Evolutionary conservation across 306 rosid species (phyloP).

Genomic region (Castanea crenata): DNA sequence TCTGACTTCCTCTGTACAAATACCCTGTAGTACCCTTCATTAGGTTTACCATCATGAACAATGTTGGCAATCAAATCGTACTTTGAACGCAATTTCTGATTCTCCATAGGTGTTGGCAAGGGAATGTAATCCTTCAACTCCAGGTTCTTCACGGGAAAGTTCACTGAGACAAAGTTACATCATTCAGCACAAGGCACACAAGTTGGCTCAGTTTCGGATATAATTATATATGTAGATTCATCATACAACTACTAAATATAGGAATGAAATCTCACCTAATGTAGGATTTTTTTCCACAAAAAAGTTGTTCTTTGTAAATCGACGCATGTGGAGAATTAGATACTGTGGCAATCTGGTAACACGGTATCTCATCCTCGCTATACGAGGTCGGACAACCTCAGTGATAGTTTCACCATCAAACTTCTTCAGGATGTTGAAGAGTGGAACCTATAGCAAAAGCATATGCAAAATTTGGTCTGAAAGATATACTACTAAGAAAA

Average conservation of each 20-base stretch:
- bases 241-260: neutral
- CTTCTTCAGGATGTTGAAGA: constrained; percentile 90
- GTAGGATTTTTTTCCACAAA: constrained; percentile 99
- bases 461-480: constrained; percentile 1
- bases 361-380: constrained; percentile 88
- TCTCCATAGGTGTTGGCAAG: constrained; percentile 74
- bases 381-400: constrained; percentile 90
- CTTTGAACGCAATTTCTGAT: constrained; percentile 67
- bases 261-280: constrained; percentile 44
- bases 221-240: constrained; percentile 1
- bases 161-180: constrained; percentile 47
- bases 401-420: constrained; percentile 92
- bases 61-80: constrained; percentile 87
- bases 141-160: constrained; percentile 94
- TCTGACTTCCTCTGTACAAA: constrained; percentile 91
- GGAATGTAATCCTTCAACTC: constrained; percentile 97
- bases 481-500: constrained; percentile 1
- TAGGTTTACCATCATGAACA: constrained; percentile 94
- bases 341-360: constrained; percentile 85
- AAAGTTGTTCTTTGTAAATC: constrained; percentile 94
- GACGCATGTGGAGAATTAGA: constrained; percentile 85
- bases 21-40: constrained; percentile 85
- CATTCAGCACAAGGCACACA: constrained; percentile 13
- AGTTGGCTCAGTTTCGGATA: constrained; percentile 12
- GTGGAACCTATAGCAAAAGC: constrained; percentile 67